Percentiles rank a stretch among this genome's conserved stretches.
Evolutionary conservation across 768 basidiomycete genomes (phyloP).

Genomic region (Calocybe indica): DNA sequence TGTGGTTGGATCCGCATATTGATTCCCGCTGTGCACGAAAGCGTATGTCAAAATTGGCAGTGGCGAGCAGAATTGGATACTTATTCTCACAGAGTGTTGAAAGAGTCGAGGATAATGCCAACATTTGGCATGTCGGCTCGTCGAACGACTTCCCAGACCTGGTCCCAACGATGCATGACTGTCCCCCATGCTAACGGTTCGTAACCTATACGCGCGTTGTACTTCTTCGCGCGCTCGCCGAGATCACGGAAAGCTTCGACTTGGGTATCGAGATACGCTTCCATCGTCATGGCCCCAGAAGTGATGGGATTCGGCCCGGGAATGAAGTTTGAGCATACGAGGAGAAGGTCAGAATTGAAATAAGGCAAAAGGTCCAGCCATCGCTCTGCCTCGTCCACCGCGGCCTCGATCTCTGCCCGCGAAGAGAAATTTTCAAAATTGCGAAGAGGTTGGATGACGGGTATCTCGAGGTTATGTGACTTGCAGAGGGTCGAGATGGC

Average conservation of each 20-base stretch:
- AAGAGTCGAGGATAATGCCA: conserved; percentile 30
- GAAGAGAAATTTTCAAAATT: conserved; percentile 28
- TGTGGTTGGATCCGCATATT: conserved; percentile 31
- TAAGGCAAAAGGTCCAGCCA: conserved; percentile 23
- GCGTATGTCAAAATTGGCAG: background rate
- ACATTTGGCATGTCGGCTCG: conserved; percentile 26
- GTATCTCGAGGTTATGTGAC: conserved; percentile 17
- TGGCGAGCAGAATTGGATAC: too few relatives aligned
- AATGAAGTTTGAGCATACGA: conserved; percentile 28
- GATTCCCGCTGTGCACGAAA: conserved; percentile 18
- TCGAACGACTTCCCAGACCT: conserved; percentile 30
- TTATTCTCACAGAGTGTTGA: conserved; percentile 26
- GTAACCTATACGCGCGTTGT: conserved; percentile 22
- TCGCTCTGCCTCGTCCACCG: conserved; percentile 21
- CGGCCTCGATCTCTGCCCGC: conserved; percentile 15
- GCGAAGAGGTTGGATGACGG: conserved; percentile 28
- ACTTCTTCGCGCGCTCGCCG: conserved; percentile 23
- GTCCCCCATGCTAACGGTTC: conserved; percentile 30
- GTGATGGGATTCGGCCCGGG: conserved; percentile 12
- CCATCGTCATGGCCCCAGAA: conserved; percentile 11
- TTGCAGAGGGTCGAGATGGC: conserved; percentile 15
- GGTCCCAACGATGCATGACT: conserved; percentile 26
- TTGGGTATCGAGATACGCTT: conserved; percentile 20
- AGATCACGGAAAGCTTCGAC: conserved; percentile 20
- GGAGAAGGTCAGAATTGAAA: conserved; percentile 24